Evolutionary conservation across 768 basidiomycete genomes (phyloP).

Genomic region (Russula ochroleuca): DNA sequence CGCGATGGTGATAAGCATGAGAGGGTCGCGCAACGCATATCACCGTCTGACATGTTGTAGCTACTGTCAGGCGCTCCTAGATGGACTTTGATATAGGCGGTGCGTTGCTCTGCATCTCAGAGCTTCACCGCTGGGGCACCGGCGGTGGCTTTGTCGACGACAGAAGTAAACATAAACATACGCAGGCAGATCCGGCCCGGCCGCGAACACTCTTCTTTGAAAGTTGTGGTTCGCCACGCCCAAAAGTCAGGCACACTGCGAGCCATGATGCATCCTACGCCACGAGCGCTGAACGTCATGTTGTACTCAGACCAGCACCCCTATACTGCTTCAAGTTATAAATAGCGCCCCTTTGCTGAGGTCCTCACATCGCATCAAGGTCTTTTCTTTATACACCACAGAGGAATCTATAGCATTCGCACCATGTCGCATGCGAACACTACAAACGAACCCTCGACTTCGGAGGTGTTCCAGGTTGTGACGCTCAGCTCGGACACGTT

Average conservation of each 20-base stretch:
- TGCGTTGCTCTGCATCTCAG: neutral
- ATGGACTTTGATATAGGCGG: neutral
- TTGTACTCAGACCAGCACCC: neutral
- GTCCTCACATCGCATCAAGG: neutral
- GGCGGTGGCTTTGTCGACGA: neutral
- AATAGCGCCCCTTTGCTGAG: neutral
- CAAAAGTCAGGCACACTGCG: neutral
- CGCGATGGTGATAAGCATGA: neutral
- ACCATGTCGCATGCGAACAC: neutral
- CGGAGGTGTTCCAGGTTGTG: conserved; percentile 82
- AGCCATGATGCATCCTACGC: neutral
- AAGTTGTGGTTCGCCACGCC: too few species aligned
- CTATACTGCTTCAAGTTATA: neutral
- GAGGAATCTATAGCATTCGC: neutral
- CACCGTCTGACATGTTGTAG: neutral
- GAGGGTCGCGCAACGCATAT: neutral
- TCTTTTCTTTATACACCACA: neutral
- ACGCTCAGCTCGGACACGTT: conserved; percentile 88
- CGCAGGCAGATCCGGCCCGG: too few species aligned
- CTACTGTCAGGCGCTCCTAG: neutral
- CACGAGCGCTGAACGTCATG: neutral
- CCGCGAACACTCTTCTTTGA: too few species aligned
- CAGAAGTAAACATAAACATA: too few species aligned
- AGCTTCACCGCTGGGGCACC: neutral
- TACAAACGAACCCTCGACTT: neutral